Conservation (phyloP, 305 asterid genomes). For the Plantago coronopus region DNA sequence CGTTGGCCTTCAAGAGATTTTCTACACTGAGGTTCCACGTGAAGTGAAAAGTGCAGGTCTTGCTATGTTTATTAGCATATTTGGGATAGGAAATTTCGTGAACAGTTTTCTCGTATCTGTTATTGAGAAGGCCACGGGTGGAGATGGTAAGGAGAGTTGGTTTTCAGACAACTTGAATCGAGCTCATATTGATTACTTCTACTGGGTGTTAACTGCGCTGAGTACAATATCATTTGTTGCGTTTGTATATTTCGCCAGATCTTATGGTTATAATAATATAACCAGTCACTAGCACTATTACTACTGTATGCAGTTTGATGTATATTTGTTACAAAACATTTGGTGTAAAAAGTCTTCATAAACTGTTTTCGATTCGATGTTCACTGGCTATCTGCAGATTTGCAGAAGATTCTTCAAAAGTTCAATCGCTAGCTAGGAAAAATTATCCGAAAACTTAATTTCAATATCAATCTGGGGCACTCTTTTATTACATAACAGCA, state of each 20-base stretch:
- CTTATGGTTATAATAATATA: constrained; percentile 10
- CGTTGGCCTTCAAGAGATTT: constrained; percentile 31
- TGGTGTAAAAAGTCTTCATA: no score
- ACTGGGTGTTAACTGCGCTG: constrained; percentile 30
- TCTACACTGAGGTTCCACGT: constrained; percentile 32
- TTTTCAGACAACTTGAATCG: constrained; percentile 39
- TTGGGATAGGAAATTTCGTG: constrained; percentile 36
- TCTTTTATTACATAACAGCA: no score
- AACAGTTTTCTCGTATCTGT: constrained; percentile 33
- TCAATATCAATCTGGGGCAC: no score
- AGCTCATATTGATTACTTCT: constrained; percentile 42
- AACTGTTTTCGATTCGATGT: no score
- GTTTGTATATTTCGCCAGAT: constrained; percentile 26
- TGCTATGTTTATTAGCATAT: constrained; percentile 24
- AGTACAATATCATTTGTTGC: constrained; percentile 17
- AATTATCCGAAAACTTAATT: no score
- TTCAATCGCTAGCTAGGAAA: no score
- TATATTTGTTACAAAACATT: no score
- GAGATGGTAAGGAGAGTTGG: constrained; percentile 35
- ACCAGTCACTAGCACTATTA: no score
- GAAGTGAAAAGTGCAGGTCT: constrained; percentile 33
- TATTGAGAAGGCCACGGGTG: constrained; percentile 23
- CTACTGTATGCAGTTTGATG: no score
- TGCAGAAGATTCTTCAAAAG: no score
- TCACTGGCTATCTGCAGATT: no score